Conservation (phyloP, 805 yeast genomes). For the Ogataea sp. region DNA sequence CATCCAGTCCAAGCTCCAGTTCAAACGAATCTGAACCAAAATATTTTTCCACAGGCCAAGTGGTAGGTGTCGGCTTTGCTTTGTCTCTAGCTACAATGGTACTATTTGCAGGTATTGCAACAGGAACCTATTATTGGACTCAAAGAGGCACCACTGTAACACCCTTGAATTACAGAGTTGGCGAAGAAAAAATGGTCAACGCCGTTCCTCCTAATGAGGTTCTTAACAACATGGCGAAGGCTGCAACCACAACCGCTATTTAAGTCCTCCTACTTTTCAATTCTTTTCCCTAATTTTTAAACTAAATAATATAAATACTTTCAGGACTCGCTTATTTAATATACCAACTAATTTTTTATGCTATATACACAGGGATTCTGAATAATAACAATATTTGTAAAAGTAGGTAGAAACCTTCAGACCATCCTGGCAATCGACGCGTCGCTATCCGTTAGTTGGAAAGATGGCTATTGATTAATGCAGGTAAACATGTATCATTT, state of each 20-base stretch:
- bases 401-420: no score
- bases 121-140: constrained; percentile 26
- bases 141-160: constrained; percentile 31
- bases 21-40: constrained; percentile 1
- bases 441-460: no score
- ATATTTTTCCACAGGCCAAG: constrained; percentile 46
- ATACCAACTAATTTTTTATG: no score
- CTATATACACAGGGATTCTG: no score
- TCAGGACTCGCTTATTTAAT: no score
- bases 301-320: no score
- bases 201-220: constrained; percentile 55
- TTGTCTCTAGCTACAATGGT: constrained; percentile 47
- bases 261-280: background rate
- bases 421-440: no score
- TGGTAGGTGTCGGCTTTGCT: constrained; percentile 63
- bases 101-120: constrained; percentile 31
- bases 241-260: background rate
- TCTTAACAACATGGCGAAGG: constrained; percentile 15
- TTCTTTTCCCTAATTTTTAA: background rate
- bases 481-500: no score
- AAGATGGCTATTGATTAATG: no score
- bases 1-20: constrained; percentile 4
- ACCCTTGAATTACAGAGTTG: constrained; percentile 46
- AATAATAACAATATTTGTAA: no score
- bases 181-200: constrained; percentile 52